A percentile compares a stretch with the other conserved stretches of the same genome.
Evolutionary conservation across 805 yeast species (phyloP).

Genomic region (Ogataea trehalophila): DNA sequence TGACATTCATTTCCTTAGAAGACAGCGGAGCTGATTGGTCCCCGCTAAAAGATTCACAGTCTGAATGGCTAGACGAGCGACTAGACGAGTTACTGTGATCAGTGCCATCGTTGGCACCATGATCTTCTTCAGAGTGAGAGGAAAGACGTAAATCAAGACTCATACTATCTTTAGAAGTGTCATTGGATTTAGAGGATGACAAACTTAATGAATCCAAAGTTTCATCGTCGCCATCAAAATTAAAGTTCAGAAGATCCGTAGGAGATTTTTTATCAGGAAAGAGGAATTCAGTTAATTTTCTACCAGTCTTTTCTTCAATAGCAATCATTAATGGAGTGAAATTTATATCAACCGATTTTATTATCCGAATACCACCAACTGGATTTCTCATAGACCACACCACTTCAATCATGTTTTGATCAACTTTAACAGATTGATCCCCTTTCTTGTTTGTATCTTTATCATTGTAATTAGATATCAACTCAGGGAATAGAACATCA

Average conservation of each 20-base stretch:
- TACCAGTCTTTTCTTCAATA: conserved; percentile 67
- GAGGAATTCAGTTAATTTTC: conserved; percentile 58
- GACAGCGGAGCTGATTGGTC: neutral
- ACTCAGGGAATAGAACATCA: conserved; percentile 60
- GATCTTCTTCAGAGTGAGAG: conserved; percentile 7
- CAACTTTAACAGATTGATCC: conserved; percentile 9
- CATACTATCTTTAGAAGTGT: no score
- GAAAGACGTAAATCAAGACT: conserved; percentile 7
- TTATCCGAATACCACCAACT: conserved; percentile 86
- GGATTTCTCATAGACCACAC: conserved; percentile 80
- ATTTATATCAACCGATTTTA: conserved; percentile 56
- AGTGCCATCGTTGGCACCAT: conserved; percentile 9
- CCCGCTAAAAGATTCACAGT: conserved; percentile 2
- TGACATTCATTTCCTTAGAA: conserved; percentile 36
- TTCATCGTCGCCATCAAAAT: no score
- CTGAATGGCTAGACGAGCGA: conserved; percentile 1
- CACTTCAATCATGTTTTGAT: conserved; percentile 36
- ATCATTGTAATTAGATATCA: conserved; percentile 48
- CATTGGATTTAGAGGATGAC: no score
- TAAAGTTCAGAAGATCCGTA: neutral
- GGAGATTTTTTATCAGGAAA: conserved; percentile 43
- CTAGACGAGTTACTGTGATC: neutral
- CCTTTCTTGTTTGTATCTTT: neutral
- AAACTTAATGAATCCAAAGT: no score
- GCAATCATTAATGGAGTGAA: conserved; percentile 67